A percentile compares a stretch with the other conserved stretches of the same genome.
Evolutionary conservation across 768 basidiomycete species (phyloP).

Genomic region (Boletus reticulatus): DNA sequence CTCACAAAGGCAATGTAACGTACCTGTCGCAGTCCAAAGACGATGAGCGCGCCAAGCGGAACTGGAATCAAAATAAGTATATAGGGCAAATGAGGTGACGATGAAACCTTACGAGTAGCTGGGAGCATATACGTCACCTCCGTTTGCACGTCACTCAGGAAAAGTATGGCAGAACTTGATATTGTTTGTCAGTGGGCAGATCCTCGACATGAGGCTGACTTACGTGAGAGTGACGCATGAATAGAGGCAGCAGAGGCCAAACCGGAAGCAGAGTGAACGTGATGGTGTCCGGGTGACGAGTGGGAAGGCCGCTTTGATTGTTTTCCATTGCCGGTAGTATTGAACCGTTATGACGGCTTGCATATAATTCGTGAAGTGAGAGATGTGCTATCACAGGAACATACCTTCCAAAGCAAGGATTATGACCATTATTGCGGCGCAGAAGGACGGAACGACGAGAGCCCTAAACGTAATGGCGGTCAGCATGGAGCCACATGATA

Average conservation of each 20-base stretch:
- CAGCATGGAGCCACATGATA: slow-evolving; percentile 8
- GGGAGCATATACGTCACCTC: slow-evolving; percentile 47
- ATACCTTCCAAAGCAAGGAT: slow-evolving; percentile 48
- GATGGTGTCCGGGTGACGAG: slow-evolving; percentile 38
- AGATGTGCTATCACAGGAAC: not conserved
- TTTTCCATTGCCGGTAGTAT: slow-evolving; percentile 40
- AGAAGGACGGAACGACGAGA: slow-evolving; percentile 44
- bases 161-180: slow-evolving; percentile 38
- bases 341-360: slow-evolving; percentile 44
- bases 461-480: slow-evolving; percentile 23
- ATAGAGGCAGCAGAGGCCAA: slow-evolving; percentile 45
- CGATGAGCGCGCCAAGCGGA: slow-evolving; percentile 44
- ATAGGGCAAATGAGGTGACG: not conserved
- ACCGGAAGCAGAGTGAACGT: slow-evolving; percentile 36
- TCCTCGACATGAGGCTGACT: slow-evolving; percentile 9
- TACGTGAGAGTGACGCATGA: slow-evolving; percentile 44
- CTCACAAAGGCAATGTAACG: not conserved
- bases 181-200: not conserved
- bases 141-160: slow-evolving; percentile 27
- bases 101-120: slow-evolving; percentile 42
- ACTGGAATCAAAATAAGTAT: slow-evolving; percentile 33
- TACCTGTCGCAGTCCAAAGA: slow-evolving; percentile 53
- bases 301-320: slow-evolving; percentile 40
- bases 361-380: not conserved
- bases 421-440: slow-evolving; percentile 36